Evolutionary conservation across 2,329 filamentous ascomycete species (phyloP).

Genomic region (Ceratocystis variospora): DNA sequence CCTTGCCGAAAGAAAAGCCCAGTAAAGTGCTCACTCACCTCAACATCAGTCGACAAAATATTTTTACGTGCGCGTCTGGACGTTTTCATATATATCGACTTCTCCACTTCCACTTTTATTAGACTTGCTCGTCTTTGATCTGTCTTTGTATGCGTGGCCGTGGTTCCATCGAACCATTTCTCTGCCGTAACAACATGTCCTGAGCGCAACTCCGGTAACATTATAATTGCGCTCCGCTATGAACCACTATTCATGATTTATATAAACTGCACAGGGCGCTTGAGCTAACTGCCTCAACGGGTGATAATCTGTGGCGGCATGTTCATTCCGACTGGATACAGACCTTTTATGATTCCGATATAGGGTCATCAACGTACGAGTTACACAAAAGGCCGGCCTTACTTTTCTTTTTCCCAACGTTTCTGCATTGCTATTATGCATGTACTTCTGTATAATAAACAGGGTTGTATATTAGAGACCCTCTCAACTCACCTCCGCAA

Average conservation of each 20-base stretch:
- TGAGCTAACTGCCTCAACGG: not conserved
- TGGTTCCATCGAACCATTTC: not conserved
- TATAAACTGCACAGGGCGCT: not conserved
- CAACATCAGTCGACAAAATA: not conserved
- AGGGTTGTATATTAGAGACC: not conserved
- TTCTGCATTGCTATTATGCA: not conserved
- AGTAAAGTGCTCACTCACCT: slow-evolving; percentile 8
- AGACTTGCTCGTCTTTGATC: not conserved
- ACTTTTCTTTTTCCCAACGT: not conserved
- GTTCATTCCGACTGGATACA: not conserved
- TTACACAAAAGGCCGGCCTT: not conserved
- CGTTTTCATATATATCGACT: not conserved
- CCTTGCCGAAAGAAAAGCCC: slow-evolving; percentile 30
- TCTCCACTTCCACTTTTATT: not conserved
- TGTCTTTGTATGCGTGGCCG: not conserved
- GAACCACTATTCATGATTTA: not conserved
- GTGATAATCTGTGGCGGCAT: not conserved
- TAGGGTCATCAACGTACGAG: not conserved
- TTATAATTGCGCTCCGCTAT: not conserved
- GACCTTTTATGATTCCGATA: not conserved
- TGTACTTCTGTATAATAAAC: not conserved
- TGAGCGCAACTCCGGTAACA: not conserved
- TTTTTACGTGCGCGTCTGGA: not conserved
- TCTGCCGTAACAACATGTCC: not conserved
- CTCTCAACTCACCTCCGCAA: not conserved